Base-by-base conservation (phyloP, 192 early-diverging fungal species). In the Coemansia sp. region DNA sequence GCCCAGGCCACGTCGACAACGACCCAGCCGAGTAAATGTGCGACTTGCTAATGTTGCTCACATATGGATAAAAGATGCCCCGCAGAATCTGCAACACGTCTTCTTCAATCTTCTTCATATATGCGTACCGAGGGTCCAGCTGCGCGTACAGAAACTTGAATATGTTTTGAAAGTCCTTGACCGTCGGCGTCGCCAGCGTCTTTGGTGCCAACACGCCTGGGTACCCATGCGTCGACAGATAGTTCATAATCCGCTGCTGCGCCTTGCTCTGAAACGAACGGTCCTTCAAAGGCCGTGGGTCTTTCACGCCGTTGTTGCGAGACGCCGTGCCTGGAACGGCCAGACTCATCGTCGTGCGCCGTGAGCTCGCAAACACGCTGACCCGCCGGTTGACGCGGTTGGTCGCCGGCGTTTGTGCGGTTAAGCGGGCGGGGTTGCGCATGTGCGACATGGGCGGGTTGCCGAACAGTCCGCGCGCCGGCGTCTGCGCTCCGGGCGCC, bases 91-190 rank as follows among this genome's bases (percentile, higher is more conserved):
- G 55, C 50, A 87, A 72, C 11, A 86, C 85, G 12, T 93, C 90
- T 14, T 91, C 90, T 38, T 87, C 90, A 57, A 90, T 85, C 73
- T 88, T 88, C 48, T 87, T 84, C 57, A 67, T 52, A 59, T 82
- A 89, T 50, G 75, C 74, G 60, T 86, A 88, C 25, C 76, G 57
- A 11, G 87, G 87, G 66, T 93, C 91, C 41, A 93, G 66, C 69
- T 84, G 79, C 11, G 79, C 76, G 65, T 90, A 91, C 4, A 92
- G 73, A 62, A 90, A 92, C 54, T 79, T 86, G 79, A 93, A 92
- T 22, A 92, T 90, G 25, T 62, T 71, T 55, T 85, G 77, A 75
- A 89, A 93, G 53, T 91, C 90, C 70, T 90, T 91, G 35, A 64
- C 74, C 14, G 84, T 85, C n/a, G 90, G 90, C 12, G 80, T 76